phyloP scores from a whole-genome alignment of 2,329 filamentous ascomycete genomes.

The Aspergillus carbonarius region DNA sequence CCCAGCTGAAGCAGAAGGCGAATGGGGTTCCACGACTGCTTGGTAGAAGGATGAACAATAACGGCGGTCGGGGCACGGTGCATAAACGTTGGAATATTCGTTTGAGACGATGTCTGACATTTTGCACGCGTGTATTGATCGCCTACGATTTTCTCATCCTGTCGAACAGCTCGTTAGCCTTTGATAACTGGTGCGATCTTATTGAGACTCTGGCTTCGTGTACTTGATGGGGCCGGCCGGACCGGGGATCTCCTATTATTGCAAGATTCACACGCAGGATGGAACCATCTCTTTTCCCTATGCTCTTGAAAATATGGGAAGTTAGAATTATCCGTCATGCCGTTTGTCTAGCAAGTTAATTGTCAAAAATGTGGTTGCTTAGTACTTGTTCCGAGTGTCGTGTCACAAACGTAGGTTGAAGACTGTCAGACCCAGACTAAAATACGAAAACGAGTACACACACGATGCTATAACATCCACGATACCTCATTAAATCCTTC shows the following conservation, averaged over 20 bases:
- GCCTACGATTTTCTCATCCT: background rate
- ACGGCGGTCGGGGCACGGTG: background rate
- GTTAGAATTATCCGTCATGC: background rate
- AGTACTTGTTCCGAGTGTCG: background rate
- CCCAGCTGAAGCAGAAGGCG: background rate
- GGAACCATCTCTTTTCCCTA: background rate
- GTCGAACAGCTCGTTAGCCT: background rate
- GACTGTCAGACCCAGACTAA: background rate
- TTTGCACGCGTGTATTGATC: background rate
- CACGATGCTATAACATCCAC: background rate
- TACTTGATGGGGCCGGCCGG: background rate
- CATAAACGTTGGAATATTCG: background rate
- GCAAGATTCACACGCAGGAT: background rate
- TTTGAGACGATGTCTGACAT: slow-evolving; percentile 9
- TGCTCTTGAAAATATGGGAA: background rate
- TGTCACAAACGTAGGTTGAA: background rate
- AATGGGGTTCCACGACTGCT: background rate
- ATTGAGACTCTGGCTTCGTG: background rate
- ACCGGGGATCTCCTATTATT: background rate
- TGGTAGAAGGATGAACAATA: background rate
- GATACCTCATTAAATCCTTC: no score
- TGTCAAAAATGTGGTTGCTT: background rate
- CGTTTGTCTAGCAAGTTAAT: background rate
- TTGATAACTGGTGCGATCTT: background rate
- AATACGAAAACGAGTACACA: background rate